Evolutionary conservation across 148 eudicot species (phyloP).

Genomic region (Chenopodium quinoa): DNA sequence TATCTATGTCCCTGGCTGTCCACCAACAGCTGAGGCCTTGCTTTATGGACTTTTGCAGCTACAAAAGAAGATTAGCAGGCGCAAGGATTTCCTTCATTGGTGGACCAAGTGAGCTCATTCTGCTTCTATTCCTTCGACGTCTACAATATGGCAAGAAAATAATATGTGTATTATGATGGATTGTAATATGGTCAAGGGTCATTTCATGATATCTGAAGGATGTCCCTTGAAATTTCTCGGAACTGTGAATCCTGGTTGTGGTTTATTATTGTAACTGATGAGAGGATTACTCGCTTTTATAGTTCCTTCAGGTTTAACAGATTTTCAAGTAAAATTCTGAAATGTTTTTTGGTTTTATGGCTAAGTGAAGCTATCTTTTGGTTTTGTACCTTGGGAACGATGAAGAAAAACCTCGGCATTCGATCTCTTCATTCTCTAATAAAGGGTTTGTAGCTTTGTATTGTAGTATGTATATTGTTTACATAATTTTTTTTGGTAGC

Average conservation of each 20-base stretch:
- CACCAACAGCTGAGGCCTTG: constrained; percentile 89
- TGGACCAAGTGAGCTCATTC: constrained; percentile 64
- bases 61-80: constrained; percentile 94
- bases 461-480: neutral
- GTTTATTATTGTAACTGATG: constrained; percentile 22
- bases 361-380: constrained; percentile 4
- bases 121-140: neutral
- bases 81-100: constrained; percentile 94
- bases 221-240: constrained; percentile 5
- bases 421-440: constrained; percentile 19
- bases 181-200: constrained; percentile 12
- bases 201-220: constrained; percentile 16
- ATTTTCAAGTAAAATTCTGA: constrained; percentile 4
- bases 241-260: neutral
- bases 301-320: neutral
- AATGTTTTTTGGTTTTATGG: neutral
- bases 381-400: constrained; percentile 7
- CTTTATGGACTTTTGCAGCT: constrained; percentile 88
- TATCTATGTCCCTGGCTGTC: constrained; percentile 93
- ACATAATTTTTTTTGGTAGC: neutral
- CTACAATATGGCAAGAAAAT: constrained; percentile 17
- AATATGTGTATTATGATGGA: constrained; percentile 7
- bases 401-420: constrained; percentile 9
- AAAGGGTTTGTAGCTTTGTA: constrained; percentile 5
- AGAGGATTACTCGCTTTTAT: neutral